Base-by-base conservation (phyloP, 768 basidiomycete species). In the Suillus fuscotomentosus region DNA sequence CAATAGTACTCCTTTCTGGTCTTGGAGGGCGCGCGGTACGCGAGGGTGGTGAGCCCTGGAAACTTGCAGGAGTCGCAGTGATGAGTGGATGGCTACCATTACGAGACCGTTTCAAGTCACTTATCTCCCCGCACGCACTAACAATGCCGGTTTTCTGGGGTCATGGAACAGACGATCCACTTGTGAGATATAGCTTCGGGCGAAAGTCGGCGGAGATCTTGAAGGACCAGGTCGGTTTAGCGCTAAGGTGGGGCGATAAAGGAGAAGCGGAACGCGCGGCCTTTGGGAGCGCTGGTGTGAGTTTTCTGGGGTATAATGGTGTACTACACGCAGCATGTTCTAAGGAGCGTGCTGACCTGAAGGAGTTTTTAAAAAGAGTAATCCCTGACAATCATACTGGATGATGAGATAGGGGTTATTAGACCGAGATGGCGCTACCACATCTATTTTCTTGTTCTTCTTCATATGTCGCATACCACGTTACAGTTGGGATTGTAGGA, bases 31-130 rank as follows among this genome's bases (percentile, higher is more conserved):
- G 73, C 55, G 53, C 60, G 39, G 51, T 72, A 10, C 75, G 70
- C 6, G 70, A 71, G 47, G 75, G 75, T 50, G 73, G 75, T 41
- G 61, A 67, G 53, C 85, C 87, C 67, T 79, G 84, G 65, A 88
- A 87, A 69, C 80, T 95, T 17, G 93, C 83, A 2, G 94, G 94
- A 5, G 72, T 94, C 61, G 84, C 82, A 20, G 82, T 84, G 6
- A 79, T 97, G 67, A 94, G 92, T 67, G 89, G 90, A 6, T 97
- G 92, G 90, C 74, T 95, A 56, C 89, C 90, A 13, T 73, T 97
- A 27, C 81, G 77, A 64, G 70, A 81, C 24, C 90, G 86, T 70
- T 83, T 95, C 70, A 85, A 88, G 73, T 77, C 82, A 60, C 92
- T 92, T 65, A 66, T 82, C 51, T 84, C 85, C 17, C 77, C 82